Evolutionary conservation across 495 filamentous ascomycete genomes (phyloP), one percentile per base, ranked within the genome.

Genomic region (Beverwykella pulmonaria): DNA sequence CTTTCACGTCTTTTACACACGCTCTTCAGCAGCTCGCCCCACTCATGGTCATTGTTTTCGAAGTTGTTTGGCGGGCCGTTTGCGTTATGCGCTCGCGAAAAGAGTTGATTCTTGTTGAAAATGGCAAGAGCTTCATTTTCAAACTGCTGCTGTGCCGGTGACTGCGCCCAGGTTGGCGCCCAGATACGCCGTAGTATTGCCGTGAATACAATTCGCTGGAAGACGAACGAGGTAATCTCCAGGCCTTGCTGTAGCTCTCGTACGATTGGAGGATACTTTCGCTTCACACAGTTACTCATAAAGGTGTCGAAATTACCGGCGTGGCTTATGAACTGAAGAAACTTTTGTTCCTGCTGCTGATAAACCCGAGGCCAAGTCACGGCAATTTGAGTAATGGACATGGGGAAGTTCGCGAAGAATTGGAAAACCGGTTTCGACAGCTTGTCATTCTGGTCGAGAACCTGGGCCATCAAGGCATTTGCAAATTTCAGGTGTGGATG

Each of bases 341-440:
- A 55, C 23, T 4, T 41, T 10, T 48, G 25, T 15, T 32, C 10
- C 46, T 71, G 20, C 22, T 50, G 34, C 34, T 65, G 41, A 30
- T 58, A 69, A 6, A 19, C 12, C 22, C 15, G 46, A 29, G 71
- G 62, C 59, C 59, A 73, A 1, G 36, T 44, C 5, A 20, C 17
- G 8, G 53, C 52, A 25, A 71, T 60, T 14, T 54, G 36, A 0
- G 23, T 5, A 10, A 67, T 9, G 6, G 65, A 56, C 19, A 62
- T 17, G 1, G 73, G 74, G 53, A 71, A 75, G 34, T 59, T 63
- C 4, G 72, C 67, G 34, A 72, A 72, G 39, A 71, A 73, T 1
- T 30, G 2, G 9, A 71, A n/a, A n/a, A 73, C 56, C 7, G 12
- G 17, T 0, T 48, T 23, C 17, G 49, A 59, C 17, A 73, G 48